A percentile compares a stretch with the other conserved stretches of the same genome.
Conservation (phyloP, 805 yeast genomes). For the Kuraishia borneana region DNA sequence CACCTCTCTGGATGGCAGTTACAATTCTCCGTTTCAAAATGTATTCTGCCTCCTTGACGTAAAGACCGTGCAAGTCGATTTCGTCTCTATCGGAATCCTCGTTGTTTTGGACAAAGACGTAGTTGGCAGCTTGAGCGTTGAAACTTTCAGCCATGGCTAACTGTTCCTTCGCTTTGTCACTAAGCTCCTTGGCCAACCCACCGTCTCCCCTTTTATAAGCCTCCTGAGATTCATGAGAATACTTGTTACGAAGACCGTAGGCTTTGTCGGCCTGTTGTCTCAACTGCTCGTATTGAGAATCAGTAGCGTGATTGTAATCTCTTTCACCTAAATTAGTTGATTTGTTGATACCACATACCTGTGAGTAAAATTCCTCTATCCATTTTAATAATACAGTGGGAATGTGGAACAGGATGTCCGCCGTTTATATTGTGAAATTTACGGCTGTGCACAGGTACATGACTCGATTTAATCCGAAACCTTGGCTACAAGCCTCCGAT, state of each 20-base stretch:
- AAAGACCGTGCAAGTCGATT: conserved; percentile 88
- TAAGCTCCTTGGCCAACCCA: conserved; percentile 57
- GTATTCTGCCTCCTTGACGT: conserved; percentile 78
- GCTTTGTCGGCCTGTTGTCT: conserved; percentile 64
- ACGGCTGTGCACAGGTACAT: too few species aligned
- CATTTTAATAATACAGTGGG: conserved; percentile 1
- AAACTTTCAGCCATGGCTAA: conserved; percentile 50
- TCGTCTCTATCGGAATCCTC: conserved; percentile 78
- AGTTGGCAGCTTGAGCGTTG: conserved; percentile 80
- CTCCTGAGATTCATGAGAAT: conserved; percentile 57
- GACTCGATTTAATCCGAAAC: too few species aligned
- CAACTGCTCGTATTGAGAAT: conserved; percentile 47
- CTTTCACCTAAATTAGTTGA: conserved; percentile 9
- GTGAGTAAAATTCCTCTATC: neutral
- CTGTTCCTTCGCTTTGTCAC: conserved; percentile 56
- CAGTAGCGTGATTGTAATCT: conserved; percentile 70
- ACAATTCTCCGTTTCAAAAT: conserved; percentile 63
- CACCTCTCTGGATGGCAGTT: conserved; percentile 47
- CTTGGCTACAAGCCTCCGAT: too few species aligned
- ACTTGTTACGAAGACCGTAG: conserved; percentile 39
- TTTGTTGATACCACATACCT: neutral
- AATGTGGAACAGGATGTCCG: neutral
- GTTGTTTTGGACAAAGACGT: conserved; percentile 80
- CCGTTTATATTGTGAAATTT: too few species aligned
- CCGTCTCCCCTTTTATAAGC: conserved; percentile 74